These are phyloP conservation scores for Ascochyta koolunga DNA, from an alignment of 2,329 filamentous ascomycete species.

Conservation along the genomic window DNA sequence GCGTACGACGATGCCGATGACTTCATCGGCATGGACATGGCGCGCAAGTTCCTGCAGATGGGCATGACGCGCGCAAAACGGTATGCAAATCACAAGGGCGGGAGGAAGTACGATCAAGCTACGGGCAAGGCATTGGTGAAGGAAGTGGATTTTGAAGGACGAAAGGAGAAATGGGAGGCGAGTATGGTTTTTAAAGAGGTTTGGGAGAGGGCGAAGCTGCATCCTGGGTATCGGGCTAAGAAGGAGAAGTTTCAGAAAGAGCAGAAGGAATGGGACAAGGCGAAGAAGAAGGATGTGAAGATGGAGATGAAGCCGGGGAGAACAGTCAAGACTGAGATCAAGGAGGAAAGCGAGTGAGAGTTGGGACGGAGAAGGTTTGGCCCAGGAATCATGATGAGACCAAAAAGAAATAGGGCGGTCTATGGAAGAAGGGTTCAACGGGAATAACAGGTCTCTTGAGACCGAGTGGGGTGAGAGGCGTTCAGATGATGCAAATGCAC, in stretches of 20 bases:
- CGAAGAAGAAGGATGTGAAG: conserved; percentile 19
- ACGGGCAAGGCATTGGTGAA: conserved; percentile 52
- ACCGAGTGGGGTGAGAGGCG: too few relatives aligned
- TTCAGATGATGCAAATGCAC: too few relatives aligned
- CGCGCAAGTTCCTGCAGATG: conserved; percentile 70
- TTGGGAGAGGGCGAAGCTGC: conserved; percentile 56
- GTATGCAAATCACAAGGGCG: conserved; percentile 64
- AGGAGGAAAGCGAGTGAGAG: not conserved
- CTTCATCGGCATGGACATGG: conserved; percentile 70
- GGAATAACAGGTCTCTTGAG: too few relatives aligned
- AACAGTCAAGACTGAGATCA: not conserved
- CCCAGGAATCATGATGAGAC: too few relatives aligned
- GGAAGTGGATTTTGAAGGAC: conserved; percentile 53
- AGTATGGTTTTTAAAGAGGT: conserved; percentile 57
- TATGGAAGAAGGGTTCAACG: too few relatives aligned
- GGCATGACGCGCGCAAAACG: conserved; percentile 66
- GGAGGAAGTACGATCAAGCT: conserved; percentile 59
- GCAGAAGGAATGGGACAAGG: conserved; percentile 53
- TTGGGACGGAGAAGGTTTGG: not conserved
- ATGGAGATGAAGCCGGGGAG: not conserved
- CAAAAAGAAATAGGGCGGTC: too few relatives aligned
- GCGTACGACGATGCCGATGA: conserved; percentile 59
- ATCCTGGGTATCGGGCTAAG: conserved; percentile 53
- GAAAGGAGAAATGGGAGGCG: conserved; percentile 58
- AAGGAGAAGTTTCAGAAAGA: conserved; percentile 57